Evolutionary conservation across 1,139 yeast genomes (phyloP), one percentile per base, ranked within the genome.

Genomic region (Geotrichum candidum): DNA sequence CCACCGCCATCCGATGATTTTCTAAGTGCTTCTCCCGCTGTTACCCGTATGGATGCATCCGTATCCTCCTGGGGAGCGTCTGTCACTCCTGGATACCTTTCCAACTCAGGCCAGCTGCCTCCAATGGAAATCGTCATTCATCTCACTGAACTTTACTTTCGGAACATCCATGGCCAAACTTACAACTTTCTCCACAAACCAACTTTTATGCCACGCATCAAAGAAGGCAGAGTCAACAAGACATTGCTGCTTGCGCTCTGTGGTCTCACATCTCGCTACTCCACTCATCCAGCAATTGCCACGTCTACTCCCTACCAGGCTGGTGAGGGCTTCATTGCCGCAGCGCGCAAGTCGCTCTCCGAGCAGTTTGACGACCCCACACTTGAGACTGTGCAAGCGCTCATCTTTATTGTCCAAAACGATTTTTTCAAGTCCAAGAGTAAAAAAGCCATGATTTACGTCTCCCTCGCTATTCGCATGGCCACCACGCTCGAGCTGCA

Each of bases 351-450:
- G 31, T 65, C 71, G 3, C 65, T 75, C 15, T 65, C 72, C 35
- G 64, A 66, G 18, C 74, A 75, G 61, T 70, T 74, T 56, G 76
- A 73, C 55, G 68, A 67, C 22, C 76, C 77, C 2, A 68, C 69
- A 6, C 62, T 75, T n/a, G 77, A 75, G 60, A 73, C 74, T 13
- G 70, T 74, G 1, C 78, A 75, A 63, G 77, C 78, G 1, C 62
- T 74, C 57, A 70, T 73, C 41, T 67, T 73, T 52, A 65, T 75
- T 53, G 71, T 74, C 13, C 75, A 74, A 58, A 72, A 74, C 65
- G 77, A 75, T 64, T 75, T 74, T 64, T 74, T 75, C 62, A 66
- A 72, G 22, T 63, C 70, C 51, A 70, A 72, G 50, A 74, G 76
- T 13, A 74, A 74, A 35, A 68, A 69, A 52, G 73, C 76, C 15